Evolutionary conservation across 2,329 filamentous ascomycete genomes (phyloP).

Genomic region (Colletotrichum zoysiae): DNA sequence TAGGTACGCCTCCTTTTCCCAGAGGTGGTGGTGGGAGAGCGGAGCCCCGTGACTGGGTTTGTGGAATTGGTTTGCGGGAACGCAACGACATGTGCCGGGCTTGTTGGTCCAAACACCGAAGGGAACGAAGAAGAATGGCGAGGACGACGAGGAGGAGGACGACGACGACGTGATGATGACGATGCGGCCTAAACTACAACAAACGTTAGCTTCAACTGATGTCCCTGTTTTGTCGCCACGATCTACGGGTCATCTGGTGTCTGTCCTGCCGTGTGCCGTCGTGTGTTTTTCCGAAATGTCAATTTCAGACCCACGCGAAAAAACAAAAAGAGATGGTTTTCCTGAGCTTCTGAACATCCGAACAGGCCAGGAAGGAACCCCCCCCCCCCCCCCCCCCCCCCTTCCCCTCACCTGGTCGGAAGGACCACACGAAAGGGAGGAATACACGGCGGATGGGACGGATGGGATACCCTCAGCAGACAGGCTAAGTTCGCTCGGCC

Average conservation of each 20-base stretch:
- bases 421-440: background rate
- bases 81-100: slow-evolving; percentile 15
- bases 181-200: background rate
- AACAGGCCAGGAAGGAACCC: slow-evolving; percentile 19
- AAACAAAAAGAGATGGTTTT: slow-evolving; percentile 9
- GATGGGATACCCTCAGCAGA: background rate
- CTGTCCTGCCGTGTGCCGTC: slow-evolving; percentile 16
- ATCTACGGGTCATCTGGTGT: slow-evolving; percentile 29
- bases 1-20: slow-evolving; percentile 12
- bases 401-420: background rate
- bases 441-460: slow-evolving; percentile 15
- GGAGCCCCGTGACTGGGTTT: slow-evolving; percentile 31
- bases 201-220: background rate
- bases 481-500: background rate
- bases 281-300: slow-evolving; percentile 24
- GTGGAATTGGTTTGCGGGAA: slow-evolving; percentile 21
- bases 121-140: background rate
- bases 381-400: no score
- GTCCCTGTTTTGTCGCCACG: slow-evolving; percentile 14
- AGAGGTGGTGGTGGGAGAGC: slow-evolving; percentile 3
- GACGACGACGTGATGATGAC: background rate
- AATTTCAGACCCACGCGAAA: slow-evolving; percentile 14
- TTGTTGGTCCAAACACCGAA: background rate
- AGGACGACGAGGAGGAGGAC: background rate
- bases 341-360: slow-evolving; percentile 4